Evolutionary conservation across 1,284 basidiomycete species (phyloP).

Genomic region (Boletus mariae): DNA sequence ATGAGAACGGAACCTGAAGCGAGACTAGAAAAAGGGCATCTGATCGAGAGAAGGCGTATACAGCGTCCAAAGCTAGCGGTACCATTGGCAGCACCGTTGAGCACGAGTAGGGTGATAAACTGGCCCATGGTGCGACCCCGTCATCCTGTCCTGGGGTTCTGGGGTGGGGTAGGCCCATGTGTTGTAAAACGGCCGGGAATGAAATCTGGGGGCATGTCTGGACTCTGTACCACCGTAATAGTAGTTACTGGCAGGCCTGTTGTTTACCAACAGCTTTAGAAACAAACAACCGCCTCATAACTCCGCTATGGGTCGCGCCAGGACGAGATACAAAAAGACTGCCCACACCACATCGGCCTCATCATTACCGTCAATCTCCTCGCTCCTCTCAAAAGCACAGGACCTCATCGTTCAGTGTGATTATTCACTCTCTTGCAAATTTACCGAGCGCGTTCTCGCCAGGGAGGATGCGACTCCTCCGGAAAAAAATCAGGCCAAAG

Average conservation of each 20-base stretch:
- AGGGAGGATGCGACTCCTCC: slow-evolving; percentile 48
- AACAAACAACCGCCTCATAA: slow-evolving; percentile 24
- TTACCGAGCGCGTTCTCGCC: slow-evolving; percentile 67
- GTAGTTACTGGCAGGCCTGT: not conserved
- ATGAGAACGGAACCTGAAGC: slow-evolving; percentile 65
- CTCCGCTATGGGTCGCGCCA: slow-evolving; percentile 58
- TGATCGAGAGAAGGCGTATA: no score
- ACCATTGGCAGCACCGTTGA: no score
- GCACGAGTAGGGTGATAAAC: no score
- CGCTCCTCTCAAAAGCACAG: slow-evolving; percentile 74
- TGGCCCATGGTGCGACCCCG: slow-evolving; percentile 64
- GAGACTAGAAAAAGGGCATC: slow-evolving; percentile 47
- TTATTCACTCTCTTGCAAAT: slow-evolving; percentile 76
- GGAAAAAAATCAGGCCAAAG: slow-evolving; percentile 67
- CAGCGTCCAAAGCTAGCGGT: no score
- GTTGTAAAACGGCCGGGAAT: slow-evolving; percentile 60
- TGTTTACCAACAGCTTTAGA: slow-evolving; percentile 19
- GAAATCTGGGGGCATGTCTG: slow-evolving; percentile 65
- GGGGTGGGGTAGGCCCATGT: slow-evolving; percentile 69
- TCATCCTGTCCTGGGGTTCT: slow-evolving; percentile 74
- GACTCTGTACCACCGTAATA: slow-evolving; percentile 51
- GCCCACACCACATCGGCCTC: slow-evolving; percentile 28
- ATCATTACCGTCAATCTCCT: slow-evolving; percentile 38
- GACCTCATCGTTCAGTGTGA: slow-evolving; percentile 78
- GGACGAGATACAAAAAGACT: slow-evolving; percentile 52